Conservation (phyloP, 129 eudicot species). For the Tagetes patula region DNA sequence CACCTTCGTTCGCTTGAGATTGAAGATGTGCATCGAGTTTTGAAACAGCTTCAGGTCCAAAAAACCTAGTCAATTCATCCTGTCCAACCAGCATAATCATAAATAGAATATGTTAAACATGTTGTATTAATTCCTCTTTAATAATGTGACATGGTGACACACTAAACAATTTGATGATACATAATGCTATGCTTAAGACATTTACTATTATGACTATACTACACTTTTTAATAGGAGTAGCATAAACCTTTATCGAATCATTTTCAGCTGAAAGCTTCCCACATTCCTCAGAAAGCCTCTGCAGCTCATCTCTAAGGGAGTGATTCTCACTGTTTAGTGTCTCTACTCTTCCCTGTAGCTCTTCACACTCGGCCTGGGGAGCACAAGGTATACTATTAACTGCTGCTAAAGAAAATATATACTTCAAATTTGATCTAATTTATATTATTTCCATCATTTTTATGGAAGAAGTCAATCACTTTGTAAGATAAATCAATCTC, state of each 20-base stretch:
- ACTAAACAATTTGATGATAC: neutral
- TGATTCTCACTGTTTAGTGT: conserved; percentile 55
- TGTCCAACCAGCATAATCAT: conserved; percentile 32
- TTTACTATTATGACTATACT: neutral
- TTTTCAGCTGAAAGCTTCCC: conserved; percentile 75
- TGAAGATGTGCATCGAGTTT: conserved; percentile 53
- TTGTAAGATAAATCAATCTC: neutral
- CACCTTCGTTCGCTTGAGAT: conserved; percentile 45
- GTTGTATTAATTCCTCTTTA: neutral
- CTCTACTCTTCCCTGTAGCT: conserved; percentile 79
- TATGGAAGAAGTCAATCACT: neutral
- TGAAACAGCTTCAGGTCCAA: conserved; percentile 63
- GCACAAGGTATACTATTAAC: neutral
- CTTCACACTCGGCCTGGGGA: conserved; percentile 88
- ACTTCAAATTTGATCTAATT: neutral
- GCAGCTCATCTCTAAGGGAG: conserved; percentile 63
- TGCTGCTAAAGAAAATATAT: neutral
- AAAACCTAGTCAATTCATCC: conserved; percentile 67
- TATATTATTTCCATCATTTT: neutral
- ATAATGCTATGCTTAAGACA: too few species aligned
- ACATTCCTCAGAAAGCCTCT: conserved; percentile 73
- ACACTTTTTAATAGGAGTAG: neutral
- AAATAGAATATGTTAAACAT: neutral
- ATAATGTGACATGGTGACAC: neutral
- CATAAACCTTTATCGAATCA: conserved; percentile 63